These are phyloP conservation scores for Penicillium robsamsonii DNA, from an alignment of 495 filamentous ascomycete genomes.

Conservation along the genomic window DNA sequence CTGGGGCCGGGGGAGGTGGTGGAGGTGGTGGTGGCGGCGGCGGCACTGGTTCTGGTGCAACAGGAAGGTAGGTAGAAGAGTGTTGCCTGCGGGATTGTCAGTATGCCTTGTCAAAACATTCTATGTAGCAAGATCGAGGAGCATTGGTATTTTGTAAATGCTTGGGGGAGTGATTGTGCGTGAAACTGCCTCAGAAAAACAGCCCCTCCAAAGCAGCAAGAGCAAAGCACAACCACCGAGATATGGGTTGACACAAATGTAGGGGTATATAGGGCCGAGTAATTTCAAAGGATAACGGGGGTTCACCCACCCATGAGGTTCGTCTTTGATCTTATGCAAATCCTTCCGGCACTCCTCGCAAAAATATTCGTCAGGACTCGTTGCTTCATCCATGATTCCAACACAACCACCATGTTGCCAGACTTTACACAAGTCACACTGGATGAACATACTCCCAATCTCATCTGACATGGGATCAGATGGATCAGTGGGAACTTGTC, in stretches of 20 bases:
- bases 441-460: slow-evolving; percentile 90
- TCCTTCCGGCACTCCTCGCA: slow-evolving; percentile 93
- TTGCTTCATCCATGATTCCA: slow-evolving; percentile 89
- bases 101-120: not conserved
- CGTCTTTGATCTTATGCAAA: slow-evolving; percentile 76
- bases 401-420: slow-evolving; percentile 99
- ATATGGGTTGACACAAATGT: slow-evolving; percentile 18
- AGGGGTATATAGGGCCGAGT: slow-evolving; percentile 1
- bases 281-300: slow-evolving; percentile 8
- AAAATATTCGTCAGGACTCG: slow-evolving; percentile 94
- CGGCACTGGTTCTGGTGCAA: slow-evolving; percentile 39
- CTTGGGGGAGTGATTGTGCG: not conserved
- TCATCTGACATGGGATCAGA: slow-evolving; percentile 69
- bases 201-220: slow-evolving; percentile 12
- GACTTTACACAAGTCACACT: slow-evolving; percentile 96
- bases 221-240: slow-evolving; percentile 5
- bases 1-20: not conserved
- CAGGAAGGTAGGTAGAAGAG: slow-evolving; percentile 68
- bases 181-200: not conserved
- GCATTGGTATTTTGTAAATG: not conserved
- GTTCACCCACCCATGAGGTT: slow-evolving; percentile 79
- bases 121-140: not conserved
- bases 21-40: not conserved
- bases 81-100: slow-evolving; percentile 34
- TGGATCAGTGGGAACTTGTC: slow-evolving; percentile 31